Conservation (phyloP, 352 stramenopile species). For the Pythium guiyangense region DNA sequence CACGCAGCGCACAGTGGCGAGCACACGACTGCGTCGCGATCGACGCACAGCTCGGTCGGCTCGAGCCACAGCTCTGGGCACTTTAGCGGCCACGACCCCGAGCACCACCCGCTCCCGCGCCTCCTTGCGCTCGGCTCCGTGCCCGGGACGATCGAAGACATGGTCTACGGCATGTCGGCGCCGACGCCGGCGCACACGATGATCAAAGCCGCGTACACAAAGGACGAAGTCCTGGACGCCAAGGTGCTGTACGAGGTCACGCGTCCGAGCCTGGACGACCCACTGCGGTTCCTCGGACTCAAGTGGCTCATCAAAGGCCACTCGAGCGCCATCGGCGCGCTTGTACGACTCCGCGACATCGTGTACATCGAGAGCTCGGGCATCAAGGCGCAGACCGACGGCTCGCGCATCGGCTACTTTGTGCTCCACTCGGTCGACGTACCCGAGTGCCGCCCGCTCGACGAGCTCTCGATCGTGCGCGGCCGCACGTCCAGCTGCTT, state of each 20-base stretch:
- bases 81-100: neutral
- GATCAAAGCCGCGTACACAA: slow-evolving; percentile 30
- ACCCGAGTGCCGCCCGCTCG: slow-evolving; percentile 19
- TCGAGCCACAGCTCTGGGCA: slow-evolving; percentile 1
- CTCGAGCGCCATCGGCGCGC: slow-evolving; percentile 12
- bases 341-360: slow-evolving; percentile 37
- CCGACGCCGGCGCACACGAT: slow-evolving; percentile 27
- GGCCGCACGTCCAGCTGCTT: slow-evolving; percentile 30
- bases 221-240: slow-evolving; percentile 30
- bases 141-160: slow-evolving; percentile 42
- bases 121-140: slow-evolving; percentile 38
- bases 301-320: slow-evolving; percentile 28
- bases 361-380: slow-evolving; percentile 58
- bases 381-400: slow-evolving; percentile 20
- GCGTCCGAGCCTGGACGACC: slow-evolving; percentile 22
- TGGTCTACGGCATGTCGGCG: slow-evolving; percentile 38
- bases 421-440: slow-evolving; percentile 64
- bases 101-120: slow-evolving; percentile 11
- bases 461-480: slow-evolving; percentile 34
- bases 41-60: neutral
- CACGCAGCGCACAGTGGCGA: neutral
- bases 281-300: slow-evolving; percentile 45
- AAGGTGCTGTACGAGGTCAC: slow-evolving; percentile 35
- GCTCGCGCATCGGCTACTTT: slow-evolving; percentile 48
- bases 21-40: neutral